Evolutionary conservation across 2,329 filamentous ascomycete genomes (phyloP).

Genomic region (Fusarium sp.): DNA sequence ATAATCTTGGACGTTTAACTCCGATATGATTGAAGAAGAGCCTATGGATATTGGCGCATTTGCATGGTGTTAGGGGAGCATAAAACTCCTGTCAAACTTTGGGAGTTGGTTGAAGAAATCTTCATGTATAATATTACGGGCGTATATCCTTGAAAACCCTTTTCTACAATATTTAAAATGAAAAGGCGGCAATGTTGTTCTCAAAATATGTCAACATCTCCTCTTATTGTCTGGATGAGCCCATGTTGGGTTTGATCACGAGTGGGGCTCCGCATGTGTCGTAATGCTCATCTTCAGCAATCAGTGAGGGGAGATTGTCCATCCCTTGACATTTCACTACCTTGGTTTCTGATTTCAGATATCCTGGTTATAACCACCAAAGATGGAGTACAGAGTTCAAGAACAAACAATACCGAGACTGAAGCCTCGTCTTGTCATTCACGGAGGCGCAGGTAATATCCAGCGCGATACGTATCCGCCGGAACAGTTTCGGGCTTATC

Average conservation of each 20-base stretch:
- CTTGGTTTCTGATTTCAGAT: background rate
- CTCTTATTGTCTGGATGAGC: background rate
- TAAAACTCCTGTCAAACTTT: background rate
- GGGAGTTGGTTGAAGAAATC: background rate
- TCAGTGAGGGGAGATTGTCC: slow-evolving; percentile 4
- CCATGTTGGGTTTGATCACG: background rate
- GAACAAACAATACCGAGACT: slow-evolving; percentile 35
- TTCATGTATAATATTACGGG: background rate
- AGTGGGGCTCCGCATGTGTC: slow-evolving; percentile 14
- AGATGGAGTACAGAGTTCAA: slow-evolving; percentile 55
- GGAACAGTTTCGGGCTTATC: slow-evolving; percentile 67
- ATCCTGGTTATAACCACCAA: background rate
- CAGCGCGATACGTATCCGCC: slow-evolving; percentile 67
- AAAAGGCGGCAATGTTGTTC: no score
- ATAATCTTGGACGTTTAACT: background rate
- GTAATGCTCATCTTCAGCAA: background rate
- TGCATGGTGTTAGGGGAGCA: slow-evolving; percentile 7
- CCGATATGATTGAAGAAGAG: background rate
- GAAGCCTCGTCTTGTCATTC: slow-evolving; percentile 72
- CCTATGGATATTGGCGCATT: background rate
- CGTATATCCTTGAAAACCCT: background rate
- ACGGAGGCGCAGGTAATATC: slow-evolving; percentile 79
- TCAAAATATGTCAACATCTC: background rate
- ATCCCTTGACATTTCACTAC: background rate
- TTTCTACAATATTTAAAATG: background rate